Base-by-base conservation (phyloP, 2,329 filamentous ascomycete genomes). In the Geosmithia flava region DNA sequence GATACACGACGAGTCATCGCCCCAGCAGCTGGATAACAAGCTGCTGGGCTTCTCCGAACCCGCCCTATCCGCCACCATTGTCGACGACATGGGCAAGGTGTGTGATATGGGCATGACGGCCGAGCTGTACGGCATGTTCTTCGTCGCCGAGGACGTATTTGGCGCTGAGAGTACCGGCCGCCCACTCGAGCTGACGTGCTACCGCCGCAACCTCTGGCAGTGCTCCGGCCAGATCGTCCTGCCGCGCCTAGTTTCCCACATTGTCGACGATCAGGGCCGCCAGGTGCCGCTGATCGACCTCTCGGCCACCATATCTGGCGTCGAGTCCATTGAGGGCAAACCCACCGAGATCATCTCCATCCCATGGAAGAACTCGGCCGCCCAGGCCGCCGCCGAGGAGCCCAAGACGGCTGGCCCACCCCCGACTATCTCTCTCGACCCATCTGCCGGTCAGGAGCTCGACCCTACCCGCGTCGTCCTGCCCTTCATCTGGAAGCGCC, bases 271-370 rank as follows among this genome's bases (percentile, higher is more conserved):
- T 15, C 85, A 94, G 53, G 84, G 87, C 44, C 83, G 82, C 41
- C 83, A 87, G 47, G 77, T 87, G 20, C 83, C 87, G 41, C 78
- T 93, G 3, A 80, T 85, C 43, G 79, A 95, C 51, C 65, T 95
- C 52, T 85, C 87, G 51, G 81, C 93, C 20, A 83, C 84, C 37
- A 88, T 97, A 47, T 85, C 85, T 1, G 90, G 88, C 2, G 80
- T 85, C 3, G 91, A 97, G 65, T 95, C 88, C 5, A 94, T 96
- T 46, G 91, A 97, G 61, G 87, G 87, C 45, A 95, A 95, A 59
- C 59, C 80, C 1, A 91, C 94, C 6, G 94, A 96, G 66, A 95
- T 97, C 52, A 96, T 97, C 50, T 93, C 85, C 1, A 93, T 97
- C 45, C 91, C 91, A 0, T 96, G 91, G 90, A 96, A 96, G 69